Percentiles rank a stretch among this genome's conserved stretches.
These are phyloP conservation scores for Cyclocybe cylindracea DNA, from an alignment of 768 basidiomycete genomes.

Conservation along the genomic window DNA sequence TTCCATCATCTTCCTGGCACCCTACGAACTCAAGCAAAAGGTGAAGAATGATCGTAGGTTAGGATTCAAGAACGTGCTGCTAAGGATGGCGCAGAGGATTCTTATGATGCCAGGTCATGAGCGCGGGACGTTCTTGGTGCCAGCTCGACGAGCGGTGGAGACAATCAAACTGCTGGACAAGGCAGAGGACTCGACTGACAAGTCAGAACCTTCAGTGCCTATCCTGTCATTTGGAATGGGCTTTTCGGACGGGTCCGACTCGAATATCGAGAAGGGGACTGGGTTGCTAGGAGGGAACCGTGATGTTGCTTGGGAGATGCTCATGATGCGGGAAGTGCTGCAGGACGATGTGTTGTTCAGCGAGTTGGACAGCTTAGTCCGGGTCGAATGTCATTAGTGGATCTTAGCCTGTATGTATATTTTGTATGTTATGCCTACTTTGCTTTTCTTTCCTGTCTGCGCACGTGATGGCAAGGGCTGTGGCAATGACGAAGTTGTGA, in stretches of 20 bases:
- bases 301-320: slow-evolving; percentile 69
- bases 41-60: slow-evolving; percentile 68
- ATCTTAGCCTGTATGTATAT: slow-evolving; percentile 17
- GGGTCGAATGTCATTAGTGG: slow-evolving; percentile 63
- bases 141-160: slow-evolving; percentile 70
- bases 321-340: slow-evolving; percentile 66
- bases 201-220: slow-evolving; percentile 56
- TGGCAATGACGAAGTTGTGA: neutral
- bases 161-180: slow-evolving; percentile 80
- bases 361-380: slow-evolving; percentile 77
- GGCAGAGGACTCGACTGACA: slow-evolving; percentile 73
- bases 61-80: slow-evolving; percentile 69
- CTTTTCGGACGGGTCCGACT: slow-evolving; percentile 73
- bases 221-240: slow-evolving; percentile 85
- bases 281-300: slow-evolving; percentile 75
- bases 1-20: slow-evolving; percentile 80
- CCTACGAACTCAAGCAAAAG: slow-evolving; percentile 69
- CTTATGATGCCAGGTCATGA: slow-evolving; percentile 51
- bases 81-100: slow-evolving; percentile 71
- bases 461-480: slow-evolving; percentile 15
- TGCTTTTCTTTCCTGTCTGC: slow-evolving; percentile 9
- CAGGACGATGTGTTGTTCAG: slow-evolving; percentile 69
- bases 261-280: slow-evolving; percentile 65
- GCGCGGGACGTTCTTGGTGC: slow-evolving; percentile 53
- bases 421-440: slow-evolving; percentile 19